Base-by-base conservation (phyloP, 495 filamentous ascomycete species). In the Aspergillus egyptiacus region DNA sequence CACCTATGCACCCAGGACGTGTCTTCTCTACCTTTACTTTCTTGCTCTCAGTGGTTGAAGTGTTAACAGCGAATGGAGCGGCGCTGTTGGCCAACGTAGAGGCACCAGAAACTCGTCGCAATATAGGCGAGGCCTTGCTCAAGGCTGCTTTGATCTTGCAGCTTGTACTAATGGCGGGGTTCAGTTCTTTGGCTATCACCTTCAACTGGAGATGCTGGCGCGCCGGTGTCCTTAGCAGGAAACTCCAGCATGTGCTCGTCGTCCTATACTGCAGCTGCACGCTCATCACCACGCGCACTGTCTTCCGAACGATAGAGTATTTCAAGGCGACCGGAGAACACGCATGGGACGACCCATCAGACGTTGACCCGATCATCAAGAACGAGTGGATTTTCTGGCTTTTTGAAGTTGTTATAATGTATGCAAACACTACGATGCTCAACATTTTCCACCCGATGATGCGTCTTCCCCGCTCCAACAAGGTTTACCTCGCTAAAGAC, bases 381-480 rank as follows among this genome's bases (percentile, higher is more conserved):
- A 76, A 84, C 42, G 85, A 89, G 59, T 83, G 79, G 77, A 86
- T 79, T 59, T 86, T 87, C 58, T 88, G 78, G 65, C 68, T 88
- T 27, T 87, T 87, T 51, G 85, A 88, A 60, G 74, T 73, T 0
- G 59, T 60, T 9, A 62, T 85, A 40, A 88, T 89, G 84, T 68
- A 83, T 2, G 38, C 55, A 37, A 88, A 87, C 46, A 73, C 68
- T 17, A 65, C 76, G 8, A 49, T 88, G 59, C 59, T 84, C 47
- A 87, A 87, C 53, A 56, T 76, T 9, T 70, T 80, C 19, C 82
- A 85, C 59, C 85, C 85, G 13, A 74, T 79, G 54, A 57, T 54
- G 20, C 83, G 70, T 50, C 65, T 89, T 37, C 85, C 85, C 0
- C 64, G 68, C 36, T 77, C 76, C 43, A 78, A 79, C 38, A 83